These are phyloP conservation scores for Tylopilus plumbeoviolaceoides DNA, from an alignment of 768 basidiomycete genomes.

Conservation along the genomic window DNA sequence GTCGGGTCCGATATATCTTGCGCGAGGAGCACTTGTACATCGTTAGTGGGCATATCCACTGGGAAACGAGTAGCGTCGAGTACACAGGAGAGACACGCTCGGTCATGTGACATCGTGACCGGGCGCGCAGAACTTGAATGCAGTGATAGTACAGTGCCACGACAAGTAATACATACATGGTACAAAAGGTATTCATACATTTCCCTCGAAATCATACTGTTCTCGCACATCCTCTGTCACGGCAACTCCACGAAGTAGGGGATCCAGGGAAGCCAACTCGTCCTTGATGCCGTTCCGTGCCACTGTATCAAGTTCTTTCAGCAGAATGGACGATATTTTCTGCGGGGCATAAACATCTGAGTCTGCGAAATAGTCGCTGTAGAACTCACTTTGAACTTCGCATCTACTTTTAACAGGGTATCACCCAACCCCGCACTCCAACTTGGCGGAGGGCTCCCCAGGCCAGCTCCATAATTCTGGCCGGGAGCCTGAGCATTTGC, in stretches of 20 bases:
- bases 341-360: conserved; percentile 28
- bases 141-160: conserved; percentile 23
- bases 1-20: conserved; percentile 56
- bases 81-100: conserved; percentile 6
- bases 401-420: conserved; percentile 74
- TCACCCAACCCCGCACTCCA: conserved; percentile 69
- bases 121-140: conserved; percentile 9
- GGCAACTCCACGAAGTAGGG: conserved; percentile 60
- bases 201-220: conserved; percentile 42
- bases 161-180: background rate
- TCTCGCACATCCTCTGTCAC: conserved; percentile 35
- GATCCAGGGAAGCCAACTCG: conserved; percentile 79
- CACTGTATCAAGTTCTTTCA: conserved; percentile 83
- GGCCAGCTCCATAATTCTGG: conserved; percentile 29
- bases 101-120: conserved; percentile 22
- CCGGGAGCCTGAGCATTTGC: conserved; percentile 44
- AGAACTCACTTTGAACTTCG: conserved; percentile 70
- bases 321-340: conserved; percentile 78
- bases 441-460: conserved; percentile 50
- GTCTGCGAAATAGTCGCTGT: background rate
- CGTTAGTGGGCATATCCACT: conserved; percentile 25
- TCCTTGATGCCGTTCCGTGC: conserved; percentile 79
- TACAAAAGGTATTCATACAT: conserved; percentile 25
- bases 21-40: conserved; percentile 27
- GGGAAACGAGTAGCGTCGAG: no score